phyloP scores from a whole-genome alignment of 371 early-diverging fungal species.

The Mortierella sp. region DNA sequence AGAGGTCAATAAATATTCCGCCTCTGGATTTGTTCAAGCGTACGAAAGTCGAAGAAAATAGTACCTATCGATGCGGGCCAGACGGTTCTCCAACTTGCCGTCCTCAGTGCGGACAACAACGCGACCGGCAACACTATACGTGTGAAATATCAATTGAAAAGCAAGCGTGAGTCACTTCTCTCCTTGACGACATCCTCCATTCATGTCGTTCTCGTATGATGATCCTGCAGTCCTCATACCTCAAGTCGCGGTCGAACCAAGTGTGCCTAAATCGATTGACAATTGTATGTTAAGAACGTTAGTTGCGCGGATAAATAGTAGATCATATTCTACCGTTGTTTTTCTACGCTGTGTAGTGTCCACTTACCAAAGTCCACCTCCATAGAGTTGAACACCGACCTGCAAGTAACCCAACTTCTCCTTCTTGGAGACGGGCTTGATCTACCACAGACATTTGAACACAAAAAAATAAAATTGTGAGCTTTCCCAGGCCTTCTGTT shows the following conservation, averaged over 20 bases:
- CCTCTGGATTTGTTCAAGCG: background rate
- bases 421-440: constrained; percentile 96
- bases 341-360: background rate
- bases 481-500: background rate
- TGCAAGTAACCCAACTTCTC: constrained; percentile 87
- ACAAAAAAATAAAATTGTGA: background rate
- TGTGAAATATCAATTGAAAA: background rate
- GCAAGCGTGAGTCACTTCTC: background rate
- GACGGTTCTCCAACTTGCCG: constrained; percentile 76
- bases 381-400: constrained; percentile 93
- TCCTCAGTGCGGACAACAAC: constrained; percentile 85
- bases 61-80: constrained; percentile 84
- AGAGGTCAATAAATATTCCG: too few relatives aligned
- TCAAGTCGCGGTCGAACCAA: constrained; percentile 98
- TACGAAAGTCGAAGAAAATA: background rate
- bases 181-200: background rate
- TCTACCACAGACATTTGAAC: constrained; percentile 53
- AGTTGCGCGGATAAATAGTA: too few relatives aligned
- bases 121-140: constrained; percentile 89
- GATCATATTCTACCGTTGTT: background rate
- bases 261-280: constrained; percentile 81
- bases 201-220: background rate
- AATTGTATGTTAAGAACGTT: background rate
- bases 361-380: constrained; percentile 92
- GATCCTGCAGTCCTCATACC: constrained; percentile 20